Base-by-base conservation (phyloP, 2,329 filamentous ascomycete genomes). In the Phoma sp. region DNA sequence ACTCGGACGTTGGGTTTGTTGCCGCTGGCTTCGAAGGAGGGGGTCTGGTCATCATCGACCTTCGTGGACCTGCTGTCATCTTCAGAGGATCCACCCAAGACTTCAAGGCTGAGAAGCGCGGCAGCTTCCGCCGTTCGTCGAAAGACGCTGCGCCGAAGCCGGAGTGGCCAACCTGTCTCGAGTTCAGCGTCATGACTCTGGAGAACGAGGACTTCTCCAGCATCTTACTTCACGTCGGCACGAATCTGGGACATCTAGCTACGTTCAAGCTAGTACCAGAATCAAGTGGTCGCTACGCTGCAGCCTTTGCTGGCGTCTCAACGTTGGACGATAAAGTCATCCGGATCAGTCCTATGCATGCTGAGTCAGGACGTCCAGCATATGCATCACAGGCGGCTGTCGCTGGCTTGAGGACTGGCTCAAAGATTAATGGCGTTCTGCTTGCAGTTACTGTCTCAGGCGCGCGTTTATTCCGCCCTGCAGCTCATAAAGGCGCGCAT, bases 171-270 rank as follows among this genome's bases (percentile, higher is more conserved):
- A 91, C 91, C 0, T 82, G 80, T 27, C 86, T 98, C 25, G 91
- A 97, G 69, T 99, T 98, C 77, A 91, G 91, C 47, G 91, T 77
- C 46, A 88, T 99, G 86, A 96, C 90, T 3, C 78, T 97, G 4
- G 95, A 98, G 38, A 90, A 89, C n/a, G 93, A 98, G 69, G 84
- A 91, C 60, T 99, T 96, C 72, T 98, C 95, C 1, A 97, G 92
- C 67, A 96, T 99, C 52, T 86, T 89, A 54, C 89, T 95, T 62
- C 96, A 98, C 63, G 90, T 96, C 2, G 95, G 95, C 18, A 98
- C 95, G 0, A 93, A 88, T 61, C 75, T 86, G 27, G 95, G 95
- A 36, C 91, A 90, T 65, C 79, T 98, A 14, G 86, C 88, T 6
- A 98, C 93, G 0, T 93, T 98, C 78, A 97, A 96, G 77, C 81